Base-by-base conservation (phyloP, 805 yeast species). In the Wickerhamomyces kurtzmanii region DNA sequence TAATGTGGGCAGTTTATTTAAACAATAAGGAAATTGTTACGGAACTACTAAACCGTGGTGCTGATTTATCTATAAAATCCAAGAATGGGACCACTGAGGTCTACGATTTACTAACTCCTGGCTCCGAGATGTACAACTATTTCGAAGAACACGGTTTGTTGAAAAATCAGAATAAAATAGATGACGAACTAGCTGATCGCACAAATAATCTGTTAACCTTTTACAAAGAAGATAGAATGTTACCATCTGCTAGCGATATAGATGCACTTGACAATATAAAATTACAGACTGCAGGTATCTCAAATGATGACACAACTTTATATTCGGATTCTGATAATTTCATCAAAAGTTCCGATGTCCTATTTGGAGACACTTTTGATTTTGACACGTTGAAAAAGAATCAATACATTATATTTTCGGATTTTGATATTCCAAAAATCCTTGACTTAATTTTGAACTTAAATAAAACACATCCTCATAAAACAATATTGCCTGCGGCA, bases 1-100 rank as follows among this genome's bases (percentile, higher is more conserved):
- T 82, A 24, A 83, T 82, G 91, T 84, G 94, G 94, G 87, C 93
- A 1, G 71, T 83, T 4, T 68, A 75, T 39, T 62, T 76, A 38
- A 68, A 73, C 30, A 70, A 71, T 30, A 50, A 67, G 33, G 62
- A 65, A 9, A 62, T 78, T 24, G 75, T 71, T 11, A 66, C 70
- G 26, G 53, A 65, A 31, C 54, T 84, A 33, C 51, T 85, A 30
- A 69, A 71, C 23, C 62, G 63, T 32, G 80, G 77, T 20, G 89
- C 87, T 0, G 79, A 76, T 34, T 49, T 62, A 7, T 40, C 53
- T 11, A 53, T 67, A 26, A 47, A 52, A 20, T 45, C 51, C 8
- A 66, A 63, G 32, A 59, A 64, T 29, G 65, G 66, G 8, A 37
- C 54, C 6, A 53, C 58, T 8, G 34, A 41, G 10, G 87, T 86